Base-by-base conservation (phyloP, 768 basidiomycete genomes). In the Sarcodon sp. region DNA sequence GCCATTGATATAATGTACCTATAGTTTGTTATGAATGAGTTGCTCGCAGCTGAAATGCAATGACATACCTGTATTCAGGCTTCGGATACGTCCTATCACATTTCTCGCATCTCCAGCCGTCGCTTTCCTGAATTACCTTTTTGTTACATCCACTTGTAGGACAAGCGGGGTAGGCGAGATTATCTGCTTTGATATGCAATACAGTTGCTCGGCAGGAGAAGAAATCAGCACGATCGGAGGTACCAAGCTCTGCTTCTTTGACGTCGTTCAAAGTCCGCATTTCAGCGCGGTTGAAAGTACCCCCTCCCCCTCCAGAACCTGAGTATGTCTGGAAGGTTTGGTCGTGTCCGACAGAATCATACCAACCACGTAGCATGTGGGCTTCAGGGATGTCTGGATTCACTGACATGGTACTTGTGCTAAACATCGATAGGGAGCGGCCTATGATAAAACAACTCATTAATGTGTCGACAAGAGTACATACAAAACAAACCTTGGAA, bases 331-430 rank as follows among this genome's bases (percentile, higher is more conserved):
- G 75, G 76, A 92, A 97, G 1, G 71, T 63, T 36, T 75, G 64
- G 1, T 68, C 66, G 1, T 70, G 62, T 1, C 92, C 94, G 15
- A 70, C 64, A 7, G 73, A 72, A 50, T 93, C 89, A 61, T 79
- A 98, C 96, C 96, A 99, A 36, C 94, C 96, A 43, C 89, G 77
- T 38, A 98, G 71, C 1, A 67, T 58, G 59, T 91, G 88, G 1
- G 87, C 87, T 48, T 92, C 88, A n/a, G 77, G 70, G n/a, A 93
- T 85, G 54, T 97, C 89, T 6, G 94, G 94, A 54, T 91, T 83
- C 56, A 87, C 60, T n/a, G 75, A 67, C 81, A 96, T 84, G 3
- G 77, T 79, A 50, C 86, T 87, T 4, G 80, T 77, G 59, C 80
- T 83, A 54, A 80, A 69, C 80, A 88, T 84, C 1, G 89, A 91